Base-by-base conservation (phyloP, 78 protist genomes). In the Diacronema lutheri region DNA sequence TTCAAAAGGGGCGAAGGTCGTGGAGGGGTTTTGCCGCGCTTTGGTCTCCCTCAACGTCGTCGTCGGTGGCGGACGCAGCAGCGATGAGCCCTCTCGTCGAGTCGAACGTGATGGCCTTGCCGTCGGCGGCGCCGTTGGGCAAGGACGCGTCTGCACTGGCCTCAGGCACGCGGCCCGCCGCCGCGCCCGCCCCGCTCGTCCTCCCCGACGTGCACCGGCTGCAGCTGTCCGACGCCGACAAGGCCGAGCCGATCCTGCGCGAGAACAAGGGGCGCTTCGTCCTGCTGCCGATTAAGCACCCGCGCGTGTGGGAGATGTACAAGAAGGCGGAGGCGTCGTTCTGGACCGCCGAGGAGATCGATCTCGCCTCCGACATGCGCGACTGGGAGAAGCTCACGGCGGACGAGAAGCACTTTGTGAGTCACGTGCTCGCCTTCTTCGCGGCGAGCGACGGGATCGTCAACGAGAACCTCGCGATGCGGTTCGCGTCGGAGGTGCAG, bases 401-500 rank as follows among this genome's bases (percentile, higher is more conserved):
- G 37, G 90, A 94, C 84, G 99, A 97, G 91, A 78, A 87, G 38
- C 94, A 94, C 90, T 97, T 96, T 91, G 92, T 97, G 85, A 78
- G 81, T 69, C 92, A 91, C 83, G 97, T 97, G 25, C 93, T 96
- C 41, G 99, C 99, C 26, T 97, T 97, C 94, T 97, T 97, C 58
- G 98, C 99, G 10, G 97, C 98, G 26, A 65, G 90, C 38, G 99
- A 97, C 71, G 99, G 99, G 82, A 98, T 98, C 60, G 99, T 98
- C 35, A 82, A 90, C 84, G 99, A 98, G 94, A 98, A 98, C 84
- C 93, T 97, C 40, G 96, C 98, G 35, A 79, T 78, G 69, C 84
- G 93, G 56, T 98, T 98, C 94, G 83, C 77, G 89, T 31, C 46
- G 21, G 99, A 98, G 50, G 96, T 98, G 13, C 98, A 97, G 89